Conservation (phyloP, 2,329 filamentous ascomycete species). For the Macrophomina tecta region DNA sequence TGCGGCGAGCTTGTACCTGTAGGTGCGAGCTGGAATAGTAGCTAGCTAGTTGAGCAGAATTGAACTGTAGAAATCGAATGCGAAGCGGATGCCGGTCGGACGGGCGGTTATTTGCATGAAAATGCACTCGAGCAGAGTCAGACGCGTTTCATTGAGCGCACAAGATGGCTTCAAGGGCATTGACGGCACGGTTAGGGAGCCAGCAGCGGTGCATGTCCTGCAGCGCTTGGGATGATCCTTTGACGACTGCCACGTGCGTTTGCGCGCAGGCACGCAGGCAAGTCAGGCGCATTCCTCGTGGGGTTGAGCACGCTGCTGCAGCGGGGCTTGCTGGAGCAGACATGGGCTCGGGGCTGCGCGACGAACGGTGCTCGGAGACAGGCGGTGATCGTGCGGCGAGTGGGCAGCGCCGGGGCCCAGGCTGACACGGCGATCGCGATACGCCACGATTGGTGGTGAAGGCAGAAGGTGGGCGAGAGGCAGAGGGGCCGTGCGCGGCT, state of each 20-base stretch:
- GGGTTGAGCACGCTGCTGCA: neutral
- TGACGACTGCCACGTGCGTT: neutral
- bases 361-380: neutral
- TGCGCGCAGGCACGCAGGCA: neutral
- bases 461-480: neutral
- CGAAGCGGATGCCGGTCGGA: neutral
- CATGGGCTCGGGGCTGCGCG: neutral
- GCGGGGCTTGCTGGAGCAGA: neutral
- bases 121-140: slow-evolving; percentile 1
- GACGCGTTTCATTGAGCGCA: slow-evolving; percentile 5
- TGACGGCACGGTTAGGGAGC: neutral
- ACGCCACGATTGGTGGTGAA: slow-evolving; percentile 22
- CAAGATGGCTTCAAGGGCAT: neutral
- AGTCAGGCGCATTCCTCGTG: neutral
- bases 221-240: no score
- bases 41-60: no score
- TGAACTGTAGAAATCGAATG: no score
- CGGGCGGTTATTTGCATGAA: slow-evolving; percentile 7
- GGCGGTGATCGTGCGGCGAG: slow-evolving; percentile 16
- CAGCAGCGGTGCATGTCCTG: neutral
- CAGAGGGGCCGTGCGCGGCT: neutral
- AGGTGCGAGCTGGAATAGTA: slow-evolving; percentile 18
- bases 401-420: slow-evolving; percentile 12
- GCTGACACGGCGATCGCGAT: slow-evolving; percentile 24
- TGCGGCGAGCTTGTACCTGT: slow-evolving; percentile 48